Base-by-base conservation (phyloP, 73 alveolate species). In the Symbiodinium natans region DNA sequence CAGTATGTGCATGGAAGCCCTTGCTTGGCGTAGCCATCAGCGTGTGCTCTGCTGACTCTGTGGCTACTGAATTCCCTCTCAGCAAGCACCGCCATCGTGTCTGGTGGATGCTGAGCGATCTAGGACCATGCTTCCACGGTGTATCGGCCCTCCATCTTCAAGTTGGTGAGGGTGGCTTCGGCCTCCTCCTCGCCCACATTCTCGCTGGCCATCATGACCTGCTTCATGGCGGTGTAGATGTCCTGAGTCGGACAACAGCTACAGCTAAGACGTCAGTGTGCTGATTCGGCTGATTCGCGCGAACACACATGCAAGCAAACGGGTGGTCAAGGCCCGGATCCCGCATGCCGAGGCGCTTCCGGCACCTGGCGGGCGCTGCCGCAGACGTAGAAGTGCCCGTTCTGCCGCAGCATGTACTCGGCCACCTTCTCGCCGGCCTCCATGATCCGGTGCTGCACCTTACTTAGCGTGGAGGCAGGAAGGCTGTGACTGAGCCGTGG, bases 81-180 rank as follows among this genome's bases (percentile, higher is more conserved):
- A n/a, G n/a, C n/a, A n/a, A n/a, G n/a, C n/a, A n/a, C n/a, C n/a
- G n/a, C n/a, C n/a, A n/a, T n/a, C n/a, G n/a, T n/a, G n/a, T n/a
- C n/a, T n/a, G 29, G 3, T 1, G 10, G 29, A 9, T n/a, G 27
- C 48, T n/a, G 17, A 39, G 48, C 84, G 27, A 10, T 80, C 43
- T 83, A 90, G 29, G 97, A 90, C 97, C 97, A 90, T 31, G 97
- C 97, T 90, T 90, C 97, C 97, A 90, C 97, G 31, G 97, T 90
- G 88, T 90, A 90, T 2, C 80, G 86, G 52, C 86, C 86, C 46
- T 77, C 86, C 86, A 77, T 77, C 86, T 77, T 77, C 52, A 77
- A n/a, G 48, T 77, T 77, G 27, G 86, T 11, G 27, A 77, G 86
- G 17, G 48, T 77, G 1, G 86, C 86, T n/a, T 77, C 86, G 23